Conservation (phyloP, 2,329 filamentous ascomycete genomes). For the Epichloe baconii region DNA sequence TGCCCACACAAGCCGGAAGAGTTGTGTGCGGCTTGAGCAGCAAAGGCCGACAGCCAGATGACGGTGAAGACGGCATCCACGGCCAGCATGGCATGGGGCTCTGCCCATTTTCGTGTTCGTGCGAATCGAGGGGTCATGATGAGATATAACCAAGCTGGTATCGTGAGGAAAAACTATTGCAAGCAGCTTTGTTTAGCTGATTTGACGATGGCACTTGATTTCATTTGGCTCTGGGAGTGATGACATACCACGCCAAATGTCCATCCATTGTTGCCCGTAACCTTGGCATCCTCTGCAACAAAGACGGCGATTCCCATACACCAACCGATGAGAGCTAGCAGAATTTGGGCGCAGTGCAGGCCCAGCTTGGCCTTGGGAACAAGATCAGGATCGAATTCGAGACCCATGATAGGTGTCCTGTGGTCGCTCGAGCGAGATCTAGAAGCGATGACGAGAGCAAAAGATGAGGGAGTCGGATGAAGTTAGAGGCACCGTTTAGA, state of each 20-base stretch:
- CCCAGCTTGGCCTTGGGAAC: conserved; percentile 44
- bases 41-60: conserved; percentile 55
- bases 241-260: conserved; percentile 47
- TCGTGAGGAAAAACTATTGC: conserved; percentile 47
- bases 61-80: conserved; percentile 46
- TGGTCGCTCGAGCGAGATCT: neutral
- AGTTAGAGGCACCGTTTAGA: no score
- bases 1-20: conserved; percentile 38
- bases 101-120: conserved; percentile 46
- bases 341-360: conserved; percentile 41
- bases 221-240: neutral
- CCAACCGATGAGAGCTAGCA: conserved; percentile 43
- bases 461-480: no score
- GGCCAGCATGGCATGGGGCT: conserved; percentile 47
- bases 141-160: conserved; percentile 52
- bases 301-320: conserved; percentile 48
- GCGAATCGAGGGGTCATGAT: conserved; percentile 51
- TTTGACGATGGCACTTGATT: neutral
- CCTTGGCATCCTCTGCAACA: conserved; percentile 29
- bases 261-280: conserved; percentile 49
- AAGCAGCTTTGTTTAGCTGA: neutral
- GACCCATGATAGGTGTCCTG: conserved; percentile 22
- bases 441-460: no score
- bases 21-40: conserved; percentile 53
- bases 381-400: conserved; percentile 41